Percentiles rank a stretch among this genome's conserved stretches.
phyloP scores from a whole-genome alignment of 75 land plant genomes.

The Pseudotsuga menziesii region DNA sequence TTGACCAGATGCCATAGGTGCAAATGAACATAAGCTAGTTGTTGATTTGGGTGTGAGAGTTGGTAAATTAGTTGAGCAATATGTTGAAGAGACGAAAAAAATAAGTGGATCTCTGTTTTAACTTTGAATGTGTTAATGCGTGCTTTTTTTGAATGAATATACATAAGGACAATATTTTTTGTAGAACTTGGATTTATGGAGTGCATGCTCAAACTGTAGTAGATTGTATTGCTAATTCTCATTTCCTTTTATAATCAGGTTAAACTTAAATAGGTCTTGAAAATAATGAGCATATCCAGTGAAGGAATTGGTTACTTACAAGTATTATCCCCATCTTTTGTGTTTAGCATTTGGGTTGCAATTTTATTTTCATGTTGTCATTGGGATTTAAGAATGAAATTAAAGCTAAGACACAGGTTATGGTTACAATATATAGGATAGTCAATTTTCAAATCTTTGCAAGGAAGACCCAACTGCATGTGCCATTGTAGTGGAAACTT shows the following conservation, averaged over 20 bases:
- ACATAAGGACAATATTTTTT: background rate
- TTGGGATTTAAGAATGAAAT: background rate
- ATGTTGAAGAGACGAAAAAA: slow-evolving; percentile 95
- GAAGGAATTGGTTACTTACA: slow-evolving; percentile 90
- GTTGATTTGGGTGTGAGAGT: slow-evolving; percentile 44
- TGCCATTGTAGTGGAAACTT: slow-evolving; percentile 73
- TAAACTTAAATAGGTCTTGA: slow-evolving; percentile 85
- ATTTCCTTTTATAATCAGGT: slow-evolving; percentile 43
- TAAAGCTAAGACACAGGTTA: slow-evolving; percentile 35
- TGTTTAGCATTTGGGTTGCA: background rate
- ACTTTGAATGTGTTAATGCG: background rate
- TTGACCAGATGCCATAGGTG: slow-evolving; percentile 70
- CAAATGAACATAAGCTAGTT: slow-evolving; percentile 59
- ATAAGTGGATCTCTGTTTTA: slow-evolving; percentile 20
- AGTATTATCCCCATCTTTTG: slow-evolving; percentile 37
- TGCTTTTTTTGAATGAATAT: background rate
- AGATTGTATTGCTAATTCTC: slow-evolving; percentile 1
- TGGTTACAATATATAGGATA: slow-evolving; percentile 42
- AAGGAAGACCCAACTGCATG: slow-evolving; percentile 76
- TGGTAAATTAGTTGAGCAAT: slow-evolving; percentile 57
- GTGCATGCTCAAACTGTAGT: background rate
- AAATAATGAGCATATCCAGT: slow-evolving; percentile 76
- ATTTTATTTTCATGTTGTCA: background rate
- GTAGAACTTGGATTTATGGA: background rate
- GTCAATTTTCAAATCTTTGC: slow-evolving; percentile 91